These are phyloP conservation scores for Aspergillus neoniger DNA, from an alignment of 2,329 filamentous ascomycete species.

Conservation along the genomic window DNA sequence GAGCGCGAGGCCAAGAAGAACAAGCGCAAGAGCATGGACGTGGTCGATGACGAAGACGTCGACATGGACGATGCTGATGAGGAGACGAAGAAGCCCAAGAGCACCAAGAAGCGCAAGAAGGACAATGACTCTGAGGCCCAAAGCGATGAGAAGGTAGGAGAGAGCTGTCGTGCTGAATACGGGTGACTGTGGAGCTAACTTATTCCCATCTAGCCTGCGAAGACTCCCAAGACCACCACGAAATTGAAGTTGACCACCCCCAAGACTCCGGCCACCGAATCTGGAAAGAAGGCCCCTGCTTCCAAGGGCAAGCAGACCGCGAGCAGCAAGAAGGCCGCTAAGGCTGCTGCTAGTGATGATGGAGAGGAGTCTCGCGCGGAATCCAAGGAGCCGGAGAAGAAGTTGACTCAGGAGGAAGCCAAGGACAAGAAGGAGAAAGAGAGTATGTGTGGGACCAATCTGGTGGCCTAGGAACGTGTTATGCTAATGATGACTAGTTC, in stretches of 20 bases:
- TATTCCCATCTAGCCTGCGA: constrained; percentile 54
- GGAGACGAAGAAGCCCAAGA: constrained; percentile 55
- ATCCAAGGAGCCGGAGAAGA: constrained; percentile 53
- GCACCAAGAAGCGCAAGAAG: constrained; percentile 80
- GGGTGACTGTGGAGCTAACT: neutral
- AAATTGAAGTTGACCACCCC: constrained; percentile 56
- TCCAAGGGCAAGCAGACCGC: constrained; percentile 59
- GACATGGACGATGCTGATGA: constrained; percentile 52
- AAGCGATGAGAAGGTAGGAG: constrained; percentile 68
- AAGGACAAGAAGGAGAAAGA: constrained; percentile 62
- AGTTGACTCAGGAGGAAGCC: constrained; percentile 57
- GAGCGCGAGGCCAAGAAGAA: constrained; percentile 53
- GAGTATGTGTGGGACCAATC: constrained; percentile 35
- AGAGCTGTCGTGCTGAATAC: neutral
- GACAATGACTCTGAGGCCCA: constrained; percentile 63
- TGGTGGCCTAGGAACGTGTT: neutral
- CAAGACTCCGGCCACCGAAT: constrained; percentile 58
- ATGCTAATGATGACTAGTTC: constrained; percentile 54
- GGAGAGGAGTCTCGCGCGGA: constrained; percentile 61
- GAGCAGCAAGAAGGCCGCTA: constrained; percentile 61
- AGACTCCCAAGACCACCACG: constrained; percentile 64
- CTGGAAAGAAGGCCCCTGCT: constrained; percentile 50
- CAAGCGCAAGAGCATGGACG: constrained; percentile 53
- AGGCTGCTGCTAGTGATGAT: constrained; percentile 57
- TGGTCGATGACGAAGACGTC: constrained; percentile 58